Base-by-base conservation (phyloP, 768 basidiomycete species). In the Paxillus rubicundulus region DNA sequence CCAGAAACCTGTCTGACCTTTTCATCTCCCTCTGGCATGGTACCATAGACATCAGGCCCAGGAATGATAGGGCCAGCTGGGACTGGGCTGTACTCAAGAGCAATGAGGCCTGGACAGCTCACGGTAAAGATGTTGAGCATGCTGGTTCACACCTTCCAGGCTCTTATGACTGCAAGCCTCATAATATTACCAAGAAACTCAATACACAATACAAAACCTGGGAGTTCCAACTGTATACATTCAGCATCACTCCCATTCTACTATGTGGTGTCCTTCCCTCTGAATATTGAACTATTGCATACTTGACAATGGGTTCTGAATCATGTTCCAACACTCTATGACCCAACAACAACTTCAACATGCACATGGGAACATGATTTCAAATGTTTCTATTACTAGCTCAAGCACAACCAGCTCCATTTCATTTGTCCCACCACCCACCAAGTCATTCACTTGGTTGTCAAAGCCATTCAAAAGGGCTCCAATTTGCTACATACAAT, bases 311-410 rank as follows among this genome's bases (percentile, higher is more conserved):
- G 68, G 56, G 0, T 48, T 68, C 16, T 61, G 60, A 2, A 53
- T 70, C 0, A 9, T 69, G 1, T 53, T 44, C 13, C 64, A 72
- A 33, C 16, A 57, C 1, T 17, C 28, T 0, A 61, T 72, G 1
- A 47, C 33, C 0, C 27, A 39, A 0, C 21, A 40, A 7, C 50
- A 70, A 9, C 49, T 68, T 16, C 9, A 17, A 5, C 38, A 57
- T 49, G 51, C 9, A 41, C 57, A 2, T 73, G 69, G 56, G 49
- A 63, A 7, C 45, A 41, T 1, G 69, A 70, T 1, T 74, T 66
- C 21, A 66, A 74, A 41, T 16, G 21, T 0, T 9, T 70, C 0
- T 74, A 73, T 41, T n/a, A n/a, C n/a, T n/a, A n/a, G n/a, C n/a
- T n/a, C n/a, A n/a, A n/a, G n/a, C n/a, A n/a, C n/a, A n/a, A n/a